Conservation (phyloP, 2,329 filamentous ascomycete genomes). For the Aspergillus fijiensis region DNA sequence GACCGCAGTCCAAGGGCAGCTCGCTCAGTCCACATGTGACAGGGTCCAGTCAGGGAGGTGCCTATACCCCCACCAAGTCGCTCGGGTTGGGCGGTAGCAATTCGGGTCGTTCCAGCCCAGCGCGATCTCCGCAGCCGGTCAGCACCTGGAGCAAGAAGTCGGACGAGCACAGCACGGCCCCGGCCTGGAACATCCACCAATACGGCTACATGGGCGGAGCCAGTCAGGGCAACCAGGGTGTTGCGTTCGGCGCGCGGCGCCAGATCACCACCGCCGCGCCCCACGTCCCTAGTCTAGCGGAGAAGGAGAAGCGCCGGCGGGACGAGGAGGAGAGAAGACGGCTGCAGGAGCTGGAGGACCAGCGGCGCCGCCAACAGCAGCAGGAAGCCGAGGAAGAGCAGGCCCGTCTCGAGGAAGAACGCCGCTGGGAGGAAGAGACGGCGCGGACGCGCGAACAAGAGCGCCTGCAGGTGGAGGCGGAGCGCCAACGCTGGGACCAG, state of each 20-base stretch:
- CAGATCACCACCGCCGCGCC: constrained; percentile 88
- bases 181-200: constrained; percentile 97
- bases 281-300: constrained; percentile 73
- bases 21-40: constrained; percentile 67
- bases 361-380: constrained; percentile 46
- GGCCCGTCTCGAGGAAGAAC: constrained; percentile 47
- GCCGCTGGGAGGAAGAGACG: constrained; percentile 50
- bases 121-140: constrained; percentile 59
- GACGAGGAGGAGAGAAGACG: constrained; percentile 58
- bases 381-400: constrained; percentile 54
- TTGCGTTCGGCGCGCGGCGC: constrained; percentile 84
- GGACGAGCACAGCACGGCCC: constrained; percentile 76
- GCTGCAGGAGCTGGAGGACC: constrained; percentile 51
- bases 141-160: constrained; percentile 88
- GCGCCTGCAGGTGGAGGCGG: constrained; percentile 45
- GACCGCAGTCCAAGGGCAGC: constrained; percentile 63
- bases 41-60: constrained; percentile 55
- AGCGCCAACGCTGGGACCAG: constrained; percentile 50
- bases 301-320: constrained; percentile 71
- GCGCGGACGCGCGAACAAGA: constrained; percentile 52
- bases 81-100: constrained; percentile 55
- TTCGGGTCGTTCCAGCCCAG: constrained; percentile 57
- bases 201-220: constrained; percentile 98
- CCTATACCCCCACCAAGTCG: constrained; percentile 35
- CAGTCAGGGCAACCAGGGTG: constrained; percentile 90